phyloP scores from a whole-genome alignment of 2,329 filamentous ascomycete genomes.

The Cladosporium oxysporum region DNA sequence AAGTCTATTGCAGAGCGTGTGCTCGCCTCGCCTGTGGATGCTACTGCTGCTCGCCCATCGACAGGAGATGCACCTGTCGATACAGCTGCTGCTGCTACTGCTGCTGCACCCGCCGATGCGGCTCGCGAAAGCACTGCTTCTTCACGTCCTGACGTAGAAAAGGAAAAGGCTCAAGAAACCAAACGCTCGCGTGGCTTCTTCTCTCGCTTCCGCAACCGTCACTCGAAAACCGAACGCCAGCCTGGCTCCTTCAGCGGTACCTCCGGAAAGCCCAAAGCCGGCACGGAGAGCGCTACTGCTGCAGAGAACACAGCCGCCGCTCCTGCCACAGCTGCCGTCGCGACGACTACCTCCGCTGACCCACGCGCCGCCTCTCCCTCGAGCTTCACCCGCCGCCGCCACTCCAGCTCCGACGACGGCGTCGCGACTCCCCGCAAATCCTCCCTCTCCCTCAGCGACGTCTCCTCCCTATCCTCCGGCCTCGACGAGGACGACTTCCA shows the following conservation, averaged over 20 bases:
- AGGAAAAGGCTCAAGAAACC: slow-evolving; percentile 16
- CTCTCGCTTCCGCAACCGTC: slow-evolving; percentile 28
- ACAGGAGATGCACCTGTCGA: too few species aligned
- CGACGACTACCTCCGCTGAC: slow-evolving; percentile 9
- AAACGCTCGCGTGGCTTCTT: slow-evolving; percentile 36
- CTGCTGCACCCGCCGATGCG: background rate
- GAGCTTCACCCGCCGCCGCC: slow-evolving; percentile 28
- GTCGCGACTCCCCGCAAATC: slow-evolving; percentile 18
- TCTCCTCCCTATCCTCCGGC: slow-evolving; percentile 32
- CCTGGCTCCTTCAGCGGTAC: slow-evolving; percentile 8
- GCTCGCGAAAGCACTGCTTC: slow-evolving; percentile 16
- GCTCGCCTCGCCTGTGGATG: background rate
- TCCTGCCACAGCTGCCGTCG: slow-evolving; percentile 13
- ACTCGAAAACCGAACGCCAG: slow-evolving; percentile 24
- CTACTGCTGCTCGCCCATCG: too few species aligned
- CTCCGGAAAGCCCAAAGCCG: slow-evolving; percentile 21
- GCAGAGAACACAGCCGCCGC: slow-evolving; percentile 17
- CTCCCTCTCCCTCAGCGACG: slow-evolving; percentile 21
- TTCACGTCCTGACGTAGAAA: slow-evolving; percentile 13
- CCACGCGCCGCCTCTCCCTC: slow-evolving; percentile 27
- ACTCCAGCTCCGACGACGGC: slow-evolving; percentile 10
- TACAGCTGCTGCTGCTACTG: background rate
- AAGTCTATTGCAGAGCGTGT: slow-evolving; percentile 2
- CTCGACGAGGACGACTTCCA: slow-evolving; percentile 34
- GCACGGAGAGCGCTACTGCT: too few species aligned